Percentiles rank a stretch among this genome's conserved stretches.
Conservation (phyloP, 192 early-diverging fungal species). For the Backusella parvicylindrica region DNA sequence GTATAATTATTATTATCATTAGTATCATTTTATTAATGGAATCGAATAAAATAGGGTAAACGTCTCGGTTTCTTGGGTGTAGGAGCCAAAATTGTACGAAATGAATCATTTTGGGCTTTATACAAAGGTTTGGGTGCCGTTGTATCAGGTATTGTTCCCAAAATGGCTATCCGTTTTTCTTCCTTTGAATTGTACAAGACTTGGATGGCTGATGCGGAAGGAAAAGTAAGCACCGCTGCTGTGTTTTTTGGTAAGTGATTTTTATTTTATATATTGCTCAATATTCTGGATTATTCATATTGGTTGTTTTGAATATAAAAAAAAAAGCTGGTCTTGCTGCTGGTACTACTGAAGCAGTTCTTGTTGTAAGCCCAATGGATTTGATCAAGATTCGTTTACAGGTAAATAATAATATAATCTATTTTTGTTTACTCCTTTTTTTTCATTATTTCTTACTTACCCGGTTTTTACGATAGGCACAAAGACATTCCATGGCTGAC, state of each 20-base stretch:
- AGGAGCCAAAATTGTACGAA: constrained; percentile 75
- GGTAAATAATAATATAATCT: not conserved
- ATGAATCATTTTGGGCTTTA: constrained; percentile 83
- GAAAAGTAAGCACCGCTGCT: constrained; percentile 56
- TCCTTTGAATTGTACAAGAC: constrained; percentile 94
- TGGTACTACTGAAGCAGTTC: constrained; percentile 90
- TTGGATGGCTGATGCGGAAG: constrained; percentile 54
- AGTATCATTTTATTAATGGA: not conserved
- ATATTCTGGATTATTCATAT: not conserved
- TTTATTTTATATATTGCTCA: constrained; percentile 15
- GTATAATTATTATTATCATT: not conserved
- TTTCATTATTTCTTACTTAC: not conserved
- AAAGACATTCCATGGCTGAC: constrained; percentile 94
- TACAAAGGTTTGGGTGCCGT: constrained; percentile 98
- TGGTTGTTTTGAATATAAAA: constrained; percentile 10
- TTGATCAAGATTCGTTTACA: constrained; percentile 98
- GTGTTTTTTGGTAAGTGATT: constrained; percentile 50
- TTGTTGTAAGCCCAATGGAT: constrained; percentile 97
- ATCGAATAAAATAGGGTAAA: constrained; percentile 22
- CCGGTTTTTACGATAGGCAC: constrained; percentile 46
- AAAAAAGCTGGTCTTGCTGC: constrained; percentile 77
- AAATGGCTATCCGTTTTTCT: constrained; percentile 98
- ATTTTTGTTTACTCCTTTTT: not conserved
- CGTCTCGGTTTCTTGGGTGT: constrained; percentile 69
- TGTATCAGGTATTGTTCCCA: constrained; percentile 93